A percentile compares a stretch with the other conserved stretches of the same genome.
Conservation (phyloP, 2,329 filamentous ascomycete species). For the Pseudopyrenochaeta lycopersici region DNA sequence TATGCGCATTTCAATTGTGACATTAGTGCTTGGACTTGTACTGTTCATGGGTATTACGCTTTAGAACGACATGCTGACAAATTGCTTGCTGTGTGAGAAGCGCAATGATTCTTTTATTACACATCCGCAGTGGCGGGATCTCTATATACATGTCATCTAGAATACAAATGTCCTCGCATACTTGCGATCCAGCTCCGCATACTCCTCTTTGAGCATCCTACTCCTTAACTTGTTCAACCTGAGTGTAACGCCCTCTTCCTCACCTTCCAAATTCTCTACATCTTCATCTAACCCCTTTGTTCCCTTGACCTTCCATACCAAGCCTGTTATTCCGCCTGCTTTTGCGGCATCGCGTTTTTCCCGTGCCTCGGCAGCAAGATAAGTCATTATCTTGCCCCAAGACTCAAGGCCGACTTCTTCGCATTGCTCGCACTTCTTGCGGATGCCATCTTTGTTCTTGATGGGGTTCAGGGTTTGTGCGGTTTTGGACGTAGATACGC, state of each 20-base stretch:
- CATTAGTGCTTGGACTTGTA: not conserved
- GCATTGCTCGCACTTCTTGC: conserved; percentile 77
- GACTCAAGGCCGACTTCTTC: conserved; percentile 79
- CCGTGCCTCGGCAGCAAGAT: conserved; percentile 63
- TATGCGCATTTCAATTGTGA: not conserved
- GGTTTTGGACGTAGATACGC: conserved; percentile 76
- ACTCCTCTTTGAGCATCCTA: conserved; percentile 45
- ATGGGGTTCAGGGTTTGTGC: conserved; percentile 60
- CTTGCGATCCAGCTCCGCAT: conserved; percentile 47
- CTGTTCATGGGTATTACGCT: not conserved
- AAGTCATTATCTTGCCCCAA: conserved; percentile 82
- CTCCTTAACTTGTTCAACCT: conserved; percentile 45
- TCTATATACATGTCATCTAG: conserved; percentile 13
- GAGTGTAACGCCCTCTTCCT: conserved; percentile 46
- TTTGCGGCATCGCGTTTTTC: conserved; percentile 36
- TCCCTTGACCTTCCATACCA: conserved; percentile 39
- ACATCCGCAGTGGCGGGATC: not conserved
- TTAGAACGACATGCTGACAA: not conserved
- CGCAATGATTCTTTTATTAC: not conserved
- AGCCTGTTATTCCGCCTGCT: conserved; percentile 22
- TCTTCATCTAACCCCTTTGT: conserved; percentile 37
- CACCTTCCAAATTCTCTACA: conserved; percentile 43
- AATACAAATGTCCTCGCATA: conserved; percentile 48
- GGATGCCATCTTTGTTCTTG: conserved; percentile 52
- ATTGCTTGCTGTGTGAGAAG: not conserved